These are phyloP conservation scores for Apiotrichum sp. DNA, from an alignment of 1,284 basidiomycete species.

Conservation along the genomic window DNA sequence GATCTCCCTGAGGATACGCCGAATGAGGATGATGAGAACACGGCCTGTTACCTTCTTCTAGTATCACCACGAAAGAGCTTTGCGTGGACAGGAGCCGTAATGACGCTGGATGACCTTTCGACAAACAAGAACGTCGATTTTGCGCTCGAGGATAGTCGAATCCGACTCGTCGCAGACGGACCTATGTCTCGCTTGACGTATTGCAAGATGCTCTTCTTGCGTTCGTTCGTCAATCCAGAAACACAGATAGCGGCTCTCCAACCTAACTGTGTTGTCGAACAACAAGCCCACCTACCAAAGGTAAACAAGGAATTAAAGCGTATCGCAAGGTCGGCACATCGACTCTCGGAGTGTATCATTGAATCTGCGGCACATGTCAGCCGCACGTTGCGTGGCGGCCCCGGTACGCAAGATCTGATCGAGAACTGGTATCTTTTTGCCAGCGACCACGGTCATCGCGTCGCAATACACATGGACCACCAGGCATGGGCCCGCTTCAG, in stretches of 20 bases:
- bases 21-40: slow-evolving; percentile 49
- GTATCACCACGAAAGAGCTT: slow-evolving; percentile 82
- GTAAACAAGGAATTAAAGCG: slow-evolving; percentile 88
- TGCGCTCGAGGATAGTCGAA: slow-evolving; percentile 72
- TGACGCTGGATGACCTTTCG: slow-evolving; percentile 58
- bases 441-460: slow-evolving; percentile 81
- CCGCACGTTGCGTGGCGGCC: slow-evolving; percentile 56
- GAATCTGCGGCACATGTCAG: slow-evolving; percentile 81
- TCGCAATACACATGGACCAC: slow-evolving; percentile 78
- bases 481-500: slow-evolving; percentile 68
- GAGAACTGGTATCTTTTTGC: slow-evolving; percentile 96
- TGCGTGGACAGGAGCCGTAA: slow-evolving; percentile 84
- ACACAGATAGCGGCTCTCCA: slow-evolving; percentile 38
- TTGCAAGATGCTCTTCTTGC: slow-evolving; percentile 72
- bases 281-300: slow-evolving; percentile 82
- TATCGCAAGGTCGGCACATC: slow-evolving; percentile 80
- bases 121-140: slow-evolving; percentile 57
- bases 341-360: slow-evolving; percentile 87
- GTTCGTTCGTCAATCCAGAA: slow-evolving; percentile 54
- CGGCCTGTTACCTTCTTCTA: slow-evolving; percentile 68
- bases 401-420: slow-evolving; percentile 75
- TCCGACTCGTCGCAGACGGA: slow-evolving; percentile 82
- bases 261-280: slow-evolving; percentile 58
- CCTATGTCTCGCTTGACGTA: slow-evolving; percentile 66
- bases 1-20: slow-evolving; percentile 41